Conservation (phyloP, 306 rosid species). For the Delonix regia region DNA sequence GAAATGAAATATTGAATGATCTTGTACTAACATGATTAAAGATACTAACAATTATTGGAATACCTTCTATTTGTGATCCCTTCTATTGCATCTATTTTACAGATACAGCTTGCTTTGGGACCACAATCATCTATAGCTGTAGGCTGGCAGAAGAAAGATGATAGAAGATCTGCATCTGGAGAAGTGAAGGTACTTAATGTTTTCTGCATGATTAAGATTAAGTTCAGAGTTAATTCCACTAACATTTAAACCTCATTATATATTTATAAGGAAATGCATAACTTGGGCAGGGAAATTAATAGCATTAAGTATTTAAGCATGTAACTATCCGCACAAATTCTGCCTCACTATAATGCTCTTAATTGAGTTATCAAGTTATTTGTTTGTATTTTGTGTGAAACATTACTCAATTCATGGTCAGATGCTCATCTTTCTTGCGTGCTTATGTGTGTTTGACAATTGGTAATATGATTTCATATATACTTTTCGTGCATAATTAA, state of each 20-base stretch:
- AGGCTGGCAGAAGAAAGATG: constrained; percentile 90
- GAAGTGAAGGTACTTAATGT: constrained; percentile 75
- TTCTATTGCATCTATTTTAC: constrained; percentile 37
- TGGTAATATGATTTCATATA: background rate
- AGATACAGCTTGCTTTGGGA: constrained; percentile 87
- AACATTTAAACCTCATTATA: background rate
- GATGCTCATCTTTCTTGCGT: background rate
- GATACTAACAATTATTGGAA: constrained; percentile 4
- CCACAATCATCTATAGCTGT: constrained; percentile 77
- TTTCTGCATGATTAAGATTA: constrained; percentile 31
- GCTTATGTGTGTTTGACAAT: background rate
- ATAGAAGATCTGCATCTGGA: constrained; percentile 76
- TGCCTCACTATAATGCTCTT: background rate
- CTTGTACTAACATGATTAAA: background rate
- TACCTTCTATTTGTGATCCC: constrained; percentile 17
- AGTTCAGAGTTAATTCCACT: background rate
- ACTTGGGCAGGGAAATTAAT: constrained; percentile 10
- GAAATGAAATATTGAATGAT: constrained; percentile 19
- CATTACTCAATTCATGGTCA: background rate
- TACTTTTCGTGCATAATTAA: background rate
- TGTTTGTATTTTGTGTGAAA: background rate
- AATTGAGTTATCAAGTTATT: background rate
- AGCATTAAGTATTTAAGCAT: background rate
- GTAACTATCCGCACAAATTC: background rate
- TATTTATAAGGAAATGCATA: background rate